Conservation (phyloP, 192 early-diverging fungal genomes). For the Entomortierella lignicola region DNA sequence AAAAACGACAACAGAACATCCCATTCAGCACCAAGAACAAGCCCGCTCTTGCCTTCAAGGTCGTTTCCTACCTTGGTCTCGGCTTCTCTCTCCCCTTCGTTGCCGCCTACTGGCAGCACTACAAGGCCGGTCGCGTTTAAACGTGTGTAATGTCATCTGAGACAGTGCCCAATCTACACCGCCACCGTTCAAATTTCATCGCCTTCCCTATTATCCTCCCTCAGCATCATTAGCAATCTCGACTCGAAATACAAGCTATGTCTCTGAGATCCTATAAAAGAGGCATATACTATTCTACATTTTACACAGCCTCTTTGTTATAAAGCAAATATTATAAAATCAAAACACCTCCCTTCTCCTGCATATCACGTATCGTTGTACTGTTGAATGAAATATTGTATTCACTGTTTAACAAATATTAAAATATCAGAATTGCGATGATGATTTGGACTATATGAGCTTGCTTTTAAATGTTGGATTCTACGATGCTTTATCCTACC, state of each 20-base stretch:
- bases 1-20: constrained; percentile 57
- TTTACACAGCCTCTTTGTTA: constrained; percentile 2
- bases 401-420: too few species aligned
- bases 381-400: too few species aligned
- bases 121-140: constrained; percentile 55
- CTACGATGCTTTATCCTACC: too few species aligned
- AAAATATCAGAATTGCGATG: too few species aligned
- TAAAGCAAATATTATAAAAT: neutral
- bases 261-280: neutral
- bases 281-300: neutral
- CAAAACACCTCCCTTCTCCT: too few species aligned
- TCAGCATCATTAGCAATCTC: neutral
- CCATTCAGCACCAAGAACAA: constrained; percentile 72
- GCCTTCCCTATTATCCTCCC: neutral
- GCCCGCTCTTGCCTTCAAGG: constrained; percentile 63
- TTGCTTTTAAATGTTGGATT: too few species aligned
- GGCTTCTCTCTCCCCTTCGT: constrained; percentile 70
- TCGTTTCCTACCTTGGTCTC: constrained; percentile 61
- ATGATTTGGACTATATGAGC: too few species aligned
- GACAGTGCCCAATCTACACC: too few species aligned
- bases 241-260: neutral
- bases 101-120: constrained; percentile 53
- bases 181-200: neutral
- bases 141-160: too few species aligned
- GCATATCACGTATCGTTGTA: too few species aligned